Conservation (phyloP, 768 basidiomycete species). For the Hygrophoropsis aurantiaca region DNA sequence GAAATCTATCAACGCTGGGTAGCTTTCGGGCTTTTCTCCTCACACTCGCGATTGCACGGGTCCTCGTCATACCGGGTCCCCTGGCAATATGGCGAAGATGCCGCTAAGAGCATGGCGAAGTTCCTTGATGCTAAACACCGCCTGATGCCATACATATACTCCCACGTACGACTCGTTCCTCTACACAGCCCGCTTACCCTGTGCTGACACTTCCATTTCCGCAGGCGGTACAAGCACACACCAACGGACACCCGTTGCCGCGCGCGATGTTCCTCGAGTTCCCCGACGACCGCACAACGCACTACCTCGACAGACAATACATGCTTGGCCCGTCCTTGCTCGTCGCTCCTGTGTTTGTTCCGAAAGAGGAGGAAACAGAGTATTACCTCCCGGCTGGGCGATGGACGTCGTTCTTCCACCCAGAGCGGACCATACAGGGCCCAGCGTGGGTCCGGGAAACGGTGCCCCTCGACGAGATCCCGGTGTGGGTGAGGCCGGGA, state of each 20-base stretch:
- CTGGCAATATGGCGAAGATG: slow-evolving; percentile 74
- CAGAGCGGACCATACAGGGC: slow-evolving; percentile 51
- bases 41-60: slow-evolving; percentile 73
- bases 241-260: slow-evolving; percentile 54
- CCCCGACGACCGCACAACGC: slow-evolving; percentile 55
- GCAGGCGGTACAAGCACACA: slow-evolving; percentile 52
- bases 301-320: slow-evolving; percentile 60
- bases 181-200: neutral
- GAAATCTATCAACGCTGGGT: slow-evolving; percentile 78
- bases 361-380: slow-evolving; percentile 51
- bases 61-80: slow-evolving; percentile 75
- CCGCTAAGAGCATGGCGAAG: slow-evolving; percentile 60
- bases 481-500: slow-evolving; percentile 64
- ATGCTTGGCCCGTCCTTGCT: slow-evolving; percentile 60
- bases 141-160: slow-evolving; percentile 73
- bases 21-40: slow-evolving; percentile 74
- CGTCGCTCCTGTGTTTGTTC: slow-evolving; percentile 61
- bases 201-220: neutral
- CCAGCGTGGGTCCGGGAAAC: slow-evolving; percentile 63
- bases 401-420: slow-evolving; percentile 63
- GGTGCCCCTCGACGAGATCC: slow-evolving; percentile 63
- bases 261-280: slow-evolving; percentile 72
- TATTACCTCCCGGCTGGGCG: slow-evolving; percentile 61
- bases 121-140: slow-evolving; percentile 65
- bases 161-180: slow-evolving; percentile 38